A percentile compares a stretch with the other conserved stretches of the same genome.
Evolutionary conservation across 805 yeast genomes (phyloP).

Genomic region (Cyberlindnera euphorbiiphila): DNA sequence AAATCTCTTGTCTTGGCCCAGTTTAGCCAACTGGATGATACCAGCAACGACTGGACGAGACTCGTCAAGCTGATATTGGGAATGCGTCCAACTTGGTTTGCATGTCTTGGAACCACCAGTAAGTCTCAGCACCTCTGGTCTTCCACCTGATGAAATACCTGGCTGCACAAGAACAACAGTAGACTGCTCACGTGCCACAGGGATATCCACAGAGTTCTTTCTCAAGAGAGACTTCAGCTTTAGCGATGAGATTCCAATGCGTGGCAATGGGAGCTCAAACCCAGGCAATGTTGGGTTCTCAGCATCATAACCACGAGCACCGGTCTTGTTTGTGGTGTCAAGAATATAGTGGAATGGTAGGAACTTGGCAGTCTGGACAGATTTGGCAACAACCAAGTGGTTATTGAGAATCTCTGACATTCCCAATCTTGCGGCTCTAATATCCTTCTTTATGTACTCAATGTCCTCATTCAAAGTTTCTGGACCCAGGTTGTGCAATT

Average conservation of each 20-base stretch:
- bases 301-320: slow-evolving; percentile 63
- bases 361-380: slow-evolving; percentile 68
- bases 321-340: slow-evolving; percentile 61
- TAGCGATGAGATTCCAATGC: slow-evolving; percentile 65
- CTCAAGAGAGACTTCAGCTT: slow-evolving; percentile 61
- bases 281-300: slow-evolving; percentile 66
- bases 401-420: slow-evolving; percentile 76
- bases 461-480: slow-evolving; percentile 33
- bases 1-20: slow-evolving; percentile 64
- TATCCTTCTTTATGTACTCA: slow-evolving; percentile 45
- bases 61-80: slow-evolving; percentile 59
- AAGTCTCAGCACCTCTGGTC: slow-evolving; percentile 64
- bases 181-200: slow-evolving; percentile 73
- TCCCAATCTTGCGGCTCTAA: slow-evolving; percentile 67
- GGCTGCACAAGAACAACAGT: slow-evolving; percentile 62
- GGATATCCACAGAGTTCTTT: slow-evolving; percentile 43
- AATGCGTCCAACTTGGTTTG: slow-evolving; percentile 86
- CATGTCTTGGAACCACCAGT: slow-evolving; percentile 73
- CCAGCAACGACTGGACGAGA: slow-evolving; percentile 38
- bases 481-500: slow-evolving; percentile 29
- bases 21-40: slow-evolving; percentile 50
- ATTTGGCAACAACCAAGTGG: slow-evolving; percentile 69
- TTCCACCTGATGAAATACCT: slow-evolving; percentile 36
- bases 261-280: slow-evolving; percentile 70
- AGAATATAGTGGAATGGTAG: slow-evolving; percentile 66